Base-by-base conservation (phyloP, 768 basidiomycete genomes). In the Lenzites betulinus region DNA sequence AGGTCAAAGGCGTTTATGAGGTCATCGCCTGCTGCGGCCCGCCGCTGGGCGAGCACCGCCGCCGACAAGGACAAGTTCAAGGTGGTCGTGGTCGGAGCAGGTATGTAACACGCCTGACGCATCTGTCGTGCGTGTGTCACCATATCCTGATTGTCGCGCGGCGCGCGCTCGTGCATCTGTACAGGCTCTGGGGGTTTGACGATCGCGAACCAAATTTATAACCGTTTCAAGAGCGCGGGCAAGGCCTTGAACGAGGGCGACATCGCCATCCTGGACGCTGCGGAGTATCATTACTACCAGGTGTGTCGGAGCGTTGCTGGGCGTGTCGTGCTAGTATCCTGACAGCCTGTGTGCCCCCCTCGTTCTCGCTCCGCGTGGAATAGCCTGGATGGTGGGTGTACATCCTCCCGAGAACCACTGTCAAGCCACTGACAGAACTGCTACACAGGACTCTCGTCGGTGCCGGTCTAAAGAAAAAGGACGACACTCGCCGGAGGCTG, bases 41-140 rank as follows among this genome's bases (percentile, higher is more conserved):
- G 23, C 53, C 66, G 71, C 36, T 70, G 67, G 58, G 76, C 77
- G 23, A 78, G 78, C 64, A 79, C 80, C 13, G 67, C 71, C 18
- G 64, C 73, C 16, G 60, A 66, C 26, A 79, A 76, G 63, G 76
- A 82, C 64, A 90, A 86, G 67, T 92, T 83, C 78, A 95, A 90
- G 75, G 79, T 98, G 35, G 76, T 98, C 26, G 85, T 98, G 42
- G 78, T 98, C 22, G 96, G 96, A 54, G 95, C 82, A 73, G 96
- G 96, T 87, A 69, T 66, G 62, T 8, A 59, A 57, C 48, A 35
- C 36, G 7, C 30, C 41, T 58, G 20, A 39, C 51, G 46, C 53
- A 55, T 55, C 57, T 23, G 41, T 54, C 51, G 39, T 22, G 1
- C 38, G 26, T 46, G 18, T 58, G 59, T 44, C 57, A 50, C 23